Conservation (phyloP, 164 flowering plant genomes). For the Macadamia tetraphylla region DNA sequence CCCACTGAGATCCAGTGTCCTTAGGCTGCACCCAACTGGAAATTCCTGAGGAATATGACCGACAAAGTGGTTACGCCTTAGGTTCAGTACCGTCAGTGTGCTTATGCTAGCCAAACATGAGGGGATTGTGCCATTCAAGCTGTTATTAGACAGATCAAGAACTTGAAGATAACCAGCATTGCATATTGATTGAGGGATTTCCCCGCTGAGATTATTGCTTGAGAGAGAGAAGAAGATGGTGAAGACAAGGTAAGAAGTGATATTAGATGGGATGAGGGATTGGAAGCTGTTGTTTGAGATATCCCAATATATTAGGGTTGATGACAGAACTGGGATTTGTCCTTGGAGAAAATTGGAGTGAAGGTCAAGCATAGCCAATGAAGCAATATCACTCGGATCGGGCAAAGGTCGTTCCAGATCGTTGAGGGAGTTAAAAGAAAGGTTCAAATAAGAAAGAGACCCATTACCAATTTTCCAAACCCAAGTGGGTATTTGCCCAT, state of each 20-base stretch:
- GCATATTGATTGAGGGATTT: slow-evolving; percentile 48
- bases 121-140: slow-evolving; percentile 37
- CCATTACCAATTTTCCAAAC: slow-evolving; percentile 23
- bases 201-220: slow-evolving; percentile 35
- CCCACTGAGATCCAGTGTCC: slow-evolving; percentile 34
- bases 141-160: slow-evolving; percentile 45
- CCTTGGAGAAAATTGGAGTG: slow-evolving; percentile 36
- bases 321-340: slow-evolving; percentile 21
- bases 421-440: slow-evolving; percentile 29
- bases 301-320: slow-evolving; percentile 21
- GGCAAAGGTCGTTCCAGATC: slow-evolving; percentile 13
- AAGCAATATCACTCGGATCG: background rate
- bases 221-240: slow-evolving; percentile 33
- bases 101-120: slow-evolving; percentile 21
- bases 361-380: slow-evolving; percentile 23
- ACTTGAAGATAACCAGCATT: slow-evolving; percentile 26
- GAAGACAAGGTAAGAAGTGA: slow-evolving; percentile 6
- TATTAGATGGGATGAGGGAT: slow-evolving; percentile 21
- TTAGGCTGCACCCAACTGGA: slow-evolving; percentile 23
- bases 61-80: slow-evolving; percentile 26
- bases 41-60: slow-evolving; percentile 34
- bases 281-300: slow-evolving; percentile 37
- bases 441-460: slow-evolving; percentile 21
- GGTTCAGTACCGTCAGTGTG: slow-evolving; percentile 34
- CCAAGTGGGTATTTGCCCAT: slow-evolving; percentile 41